Evolutionary conservation across 2,329 filamentous ascomycete genomes (phyloP), one percentile per base, ranked within the genome.

Genomic region (Colletotrichum tropicale): DNA sequence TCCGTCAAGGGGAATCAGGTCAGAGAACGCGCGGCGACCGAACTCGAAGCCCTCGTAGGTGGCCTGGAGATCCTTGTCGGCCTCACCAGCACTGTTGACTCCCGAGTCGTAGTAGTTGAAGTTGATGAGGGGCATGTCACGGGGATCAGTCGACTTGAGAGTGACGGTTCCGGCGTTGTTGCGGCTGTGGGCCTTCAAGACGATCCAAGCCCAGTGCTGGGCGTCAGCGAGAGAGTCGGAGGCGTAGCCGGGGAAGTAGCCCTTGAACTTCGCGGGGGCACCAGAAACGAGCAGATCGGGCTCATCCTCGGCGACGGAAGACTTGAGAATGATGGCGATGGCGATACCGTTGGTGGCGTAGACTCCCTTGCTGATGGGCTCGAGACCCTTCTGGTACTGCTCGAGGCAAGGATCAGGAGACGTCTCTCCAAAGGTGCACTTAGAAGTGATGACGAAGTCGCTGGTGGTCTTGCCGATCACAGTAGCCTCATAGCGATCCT

Each of bases 151-250:
- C 0, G 91, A 93, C 30, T 85, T 86, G 5, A 95, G 86, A 3
- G 84, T 89, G n/a, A 95, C 92, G 0, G 87, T 91, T 18, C 93
- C 93, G 13, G 88, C 87, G 65, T 88, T 87, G 56, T 94, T 94
- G 6, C 85, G 83, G 32, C 84, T 85, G 68, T 87, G 87, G 0
- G 89, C 87, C 81, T 93, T 92, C 62, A 93, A 86, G 8, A 87
- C 86, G 10, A 83, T 81, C 82, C 82, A 84, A 1, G 83, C 81
- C 83, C 82, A 85, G 78, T 87, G 85, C 43, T 85, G 85, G 4
- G 84, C 84, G 64, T 84, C 87, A 2, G 82, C 81, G 3, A 87
- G 83, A 5, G 86, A 84, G 76, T 88, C 86, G 28, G 84, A 80
- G 2, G 87, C 85, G 78, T 89, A 92, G 24, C 88, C 86, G 1